Percentiles rank a stretch among this genome's conserved stretches.
Evolutionary conservation across 202 grass and related monocot genomes (phyloP).

Genomic region (Setaria italica): DNA sequence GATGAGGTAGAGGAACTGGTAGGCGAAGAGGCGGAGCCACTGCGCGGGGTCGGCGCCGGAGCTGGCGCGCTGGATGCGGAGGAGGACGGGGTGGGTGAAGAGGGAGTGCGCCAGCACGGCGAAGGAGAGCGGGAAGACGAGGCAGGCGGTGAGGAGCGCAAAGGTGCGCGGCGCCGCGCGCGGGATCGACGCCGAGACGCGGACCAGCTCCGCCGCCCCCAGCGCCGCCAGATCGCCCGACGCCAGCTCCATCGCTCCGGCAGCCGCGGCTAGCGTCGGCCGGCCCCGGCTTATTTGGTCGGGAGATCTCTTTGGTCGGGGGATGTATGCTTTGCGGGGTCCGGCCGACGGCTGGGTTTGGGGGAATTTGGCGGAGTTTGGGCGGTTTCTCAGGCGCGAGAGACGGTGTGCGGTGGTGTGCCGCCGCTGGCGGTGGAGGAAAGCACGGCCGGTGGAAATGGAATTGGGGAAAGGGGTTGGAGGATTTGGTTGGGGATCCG

Average conservation of each 20-base stretch:
- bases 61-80: constrained; percentile 44
- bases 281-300: neutral
- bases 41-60: constrained; percentile 28
- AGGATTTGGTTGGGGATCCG: neutral
- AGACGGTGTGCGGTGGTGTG: neutral
- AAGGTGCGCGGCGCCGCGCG: constrained; percentile 78
- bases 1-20: constrained; percentile 83
- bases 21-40: constrained; percentile 69
- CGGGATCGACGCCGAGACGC: constrained; percentile 73
- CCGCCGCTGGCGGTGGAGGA: neutral
- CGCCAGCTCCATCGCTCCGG: constrained; percentile 58
- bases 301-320: neutral
- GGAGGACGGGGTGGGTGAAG: constrained; percentile 92
- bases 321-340: neutral
- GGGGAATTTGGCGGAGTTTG: neutral
- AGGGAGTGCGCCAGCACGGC: constrained; percentile 89
- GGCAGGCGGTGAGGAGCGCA: constrained; percentile 68
- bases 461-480: neutral
- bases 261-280: neutral
- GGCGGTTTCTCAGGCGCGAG: neutral
- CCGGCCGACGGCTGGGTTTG: neutral
- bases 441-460: constrained; percentile 2
- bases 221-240: constrained; percentile 61
- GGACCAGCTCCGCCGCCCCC: constrained; percentile 63
- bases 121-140: constrained; percentile 93